Evolutionary conservation across 495 filamentous ascomycete genomes (phyloP).

Genomic region (Aspergillus funiculosus): DNA sequence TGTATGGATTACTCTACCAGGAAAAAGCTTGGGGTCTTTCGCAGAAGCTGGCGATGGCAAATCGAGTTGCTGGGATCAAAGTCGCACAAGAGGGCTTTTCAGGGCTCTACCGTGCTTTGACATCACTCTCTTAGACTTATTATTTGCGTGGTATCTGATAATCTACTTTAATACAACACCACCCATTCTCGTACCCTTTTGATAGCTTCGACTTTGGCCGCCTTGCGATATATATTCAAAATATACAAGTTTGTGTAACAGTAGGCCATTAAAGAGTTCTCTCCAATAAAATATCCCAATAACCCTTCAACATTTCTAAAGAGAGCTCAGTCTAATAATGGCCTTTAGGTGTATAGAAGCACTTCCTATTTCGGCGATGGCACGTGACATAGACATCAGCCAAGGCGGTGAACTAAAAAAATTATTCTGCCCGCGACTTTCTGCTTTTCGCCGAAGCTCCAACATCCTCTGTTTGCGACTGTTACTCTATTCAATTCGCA

Average conservation of each 20-base stretch:
- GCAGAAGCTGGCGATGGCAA: constrained; percentile 55
- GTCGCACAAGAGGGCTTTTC: constrained; percentile 61
- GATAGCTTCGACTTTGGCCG: too few species aligned
- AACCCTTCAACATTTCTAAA: too few species aligned
- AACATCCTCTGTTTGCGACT: constrained; percentile 7
- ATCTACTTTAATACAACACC: too few species aligned
- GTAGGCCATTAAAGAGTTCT: too few species aligned
- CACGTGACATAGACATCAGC: constrained; percentile 22
- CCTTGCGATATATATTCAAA: too few species aligned
- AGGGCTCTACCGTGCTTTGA: constrained; percentile 39
- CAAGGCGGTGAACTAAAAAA: constrained; percentile 35
- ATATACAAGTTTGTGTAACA: too few species aligned
- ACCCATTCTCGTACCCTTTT: too few species aligned
- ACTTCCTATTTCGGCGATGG: not conserved
- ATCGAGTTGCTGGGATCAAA: constrained; percentile 61
- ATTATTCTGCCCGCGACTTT: constrained; percentile 43
- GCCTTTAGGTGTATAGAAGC: not conserved
- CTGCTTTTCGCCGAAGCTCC: constrained; percentile 18
- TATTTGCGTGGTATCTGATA: not conserved
- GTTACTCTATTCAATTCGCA: constrained; percentile 20
- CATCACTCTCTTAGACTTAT: not conserved
- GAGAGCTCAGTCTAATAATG: too few species aligned
- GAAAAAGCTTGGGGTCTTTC: constrained; percentile 44
- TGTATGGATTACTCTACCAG: constrained; percentile 54
- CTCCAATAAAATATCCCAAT: not conserved